Conservation (phyloP, 768 basidiomycete genomes). For the Tricholomella constricta region DNA sequence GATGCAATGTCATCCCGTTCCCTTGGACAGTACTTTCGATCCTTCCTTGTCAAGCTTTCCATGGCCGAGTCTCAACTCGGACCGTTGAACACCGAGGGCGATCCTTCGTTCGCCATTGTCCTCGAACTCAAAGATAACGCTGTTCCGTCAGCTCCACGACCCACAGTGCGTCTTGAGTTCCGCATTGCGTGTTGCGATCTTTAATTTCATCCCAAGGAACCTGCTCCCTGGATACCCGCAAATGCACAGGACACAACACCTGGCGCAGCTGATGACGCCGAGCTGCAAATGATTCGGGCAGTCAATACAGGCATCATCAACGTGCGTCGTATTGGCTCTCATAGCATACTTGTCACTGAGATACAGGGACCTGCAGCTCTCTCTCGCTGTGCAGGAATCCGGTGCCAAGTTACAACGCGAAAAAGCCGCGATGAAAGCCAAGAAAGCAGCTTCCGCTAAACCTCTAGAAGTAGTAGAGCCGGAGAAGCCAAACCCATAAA, state of each 20-base stretch:
- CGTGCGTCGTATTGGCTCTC: conserved; percentile 39
- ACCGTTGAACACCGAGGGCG: conserved; percentile 55
- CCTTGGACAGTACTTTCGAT: conserved; percentile 77
- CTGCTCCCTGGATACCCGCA: conserved; percentile 81
- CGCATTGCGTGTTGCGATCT: not conserved
- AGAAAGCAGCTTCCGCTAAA: not conserved
- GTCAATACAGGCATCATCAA: conserved; percentile 86
- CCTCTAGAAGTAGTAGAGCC: not conserved
- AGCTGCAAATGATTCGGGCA: conserved; percentile 74
- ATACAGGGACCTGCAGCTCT: conserved; percentile 46
- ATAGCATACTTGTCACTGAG: not conserved
- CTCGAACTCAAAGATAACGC: conserved; percentile 75
- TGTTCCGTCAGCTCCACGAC: conserved; percentile 51
- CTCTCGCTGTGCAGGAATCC: conserved; percentile 80
- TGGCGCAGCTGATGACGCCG: conserved; percentile 63
- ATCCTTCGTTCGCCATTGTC: conserved; percentile 80
- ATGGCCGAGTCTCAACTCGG: conserved; percentile 77
- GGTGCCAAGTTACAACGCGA: conserved; percentile 59
- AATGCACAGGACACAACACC: conserved; percentile 67
- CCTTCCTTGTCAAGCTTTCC: conserved; percentile 78
- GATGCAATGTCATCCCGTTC: conserved; percentile 65
- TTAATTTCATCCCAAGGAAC: conserved; percentile 49
- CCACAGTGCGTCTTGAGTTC: conserved; percentile 37
- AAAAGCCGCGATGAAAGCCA: conserved; percentile 23
- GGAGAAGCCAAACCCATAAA: conserved; percentile 1